Base-by-base conservation (phyloP, 345 rosid genomes). In the Punica granatum region DNA sequence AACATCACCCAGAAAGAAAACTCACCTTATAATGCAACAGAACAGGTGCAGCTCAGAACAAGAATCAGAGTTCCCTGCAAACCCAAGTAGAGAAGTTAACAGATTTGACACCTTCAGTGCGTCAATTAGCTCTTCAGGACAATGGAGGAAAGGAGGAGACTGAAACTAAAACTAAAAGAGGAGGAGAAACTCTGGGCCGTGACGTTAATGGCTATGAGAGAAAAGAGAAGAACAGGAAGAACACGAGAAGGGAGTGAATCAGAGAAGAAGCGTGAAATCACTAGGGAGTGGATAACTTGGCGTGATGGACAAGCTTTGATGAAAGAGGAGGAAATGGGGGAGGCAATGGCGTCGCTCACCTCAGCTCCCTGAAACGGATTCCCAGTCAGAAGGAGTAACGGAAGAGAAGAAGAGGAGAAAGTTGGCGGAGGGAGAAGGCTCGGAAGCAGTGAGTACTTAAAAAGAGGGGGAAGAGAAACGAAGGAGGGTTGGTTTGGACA, bases 341-440 rank as follows among this genome's bases (percentile, higher is more conserved):
- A 51, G 30, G 58, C 28, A 51, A n/a, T n/a, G n/a, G n/a, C n/a
- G n/a, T 23, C 58, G 23, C 58, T 51, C 58, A 51, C 58, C 58
- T 11, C n/a, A n/a, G 42, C 42, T 37, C 58, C 23, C 58, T 8
- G 58, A 51, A 51, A 23, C 58, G 58, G 58, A 51, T 51, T 23
- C n/a, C 23, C 58, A 37, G 42, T 0, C 7, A 5, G 12, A 37
- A 51, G 58, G 26, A 51, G 58, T 51, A 51, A 51, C 58, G 4
- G 58, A 51, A 6, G 58, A n/a, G n/a, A n/a, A 43, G 48, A 8
- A 12, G 26, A n/a, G 25, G 58, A n/a, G 58, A n/a, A 51, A 51
- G 58, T 51, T 51, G 58, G 58, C 58, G 58, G n/a, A 44, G 2
- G 19, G 23, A 46, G 23, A 46, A 51, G 58, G 58, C 28, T 51